Conservation (phyloP, 192 early-diverging fungal species). For the Physocladia obscura region DNA sequence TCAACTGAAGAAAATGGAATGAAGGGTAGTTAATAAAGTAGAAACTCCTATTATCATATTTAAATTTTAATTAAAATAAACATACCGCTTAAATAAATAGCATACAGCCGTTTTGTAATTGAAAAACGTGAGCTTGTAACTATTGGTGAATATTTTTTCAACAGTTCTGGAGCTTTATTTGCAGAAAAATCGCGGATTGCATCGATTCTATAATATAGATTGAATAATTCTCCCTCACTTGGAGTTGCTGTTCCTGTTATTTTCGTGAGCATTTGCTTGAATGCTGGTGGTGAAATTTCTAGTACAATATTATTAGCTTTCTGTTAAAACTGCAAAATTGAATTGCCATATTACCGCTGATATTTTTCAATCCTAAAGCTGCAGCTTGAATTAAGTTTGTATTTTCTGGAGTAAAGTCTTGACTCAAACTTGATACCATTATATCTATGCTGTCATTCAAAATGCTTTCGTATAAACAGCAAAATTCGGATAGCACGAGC, state of each 20-base stretch:
- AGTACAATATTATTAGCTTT: background rate
- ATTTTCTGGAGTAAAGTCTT: constrained; percentile 45
- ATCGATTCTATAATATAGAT: constrained; percentile 51
- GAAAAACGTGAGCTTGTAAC: constrained; percentile 48
- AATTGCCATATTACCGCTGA: constrained; percentile 38
- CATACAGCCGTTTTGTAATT: constrained; percentile 43
- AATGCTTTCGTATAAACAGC: constrained; percentile 45
- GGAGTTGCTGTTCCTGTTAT: constrained; percentile 33
- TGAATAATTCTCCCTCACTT: constrained; percentile 55
- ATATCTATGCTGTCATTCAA: constrained; percentile 38
- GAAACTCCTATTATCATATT: background rate
- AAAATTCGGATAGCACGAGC: constrained; percentile 52
- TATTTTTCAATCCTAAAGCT: constrained; percentile 49
- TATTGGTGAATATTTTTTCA: constrained; percentile 42
- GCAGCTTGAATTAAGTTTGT: constrained; percentile 45
- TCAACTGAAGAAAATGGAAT: constrained; percentile 43
- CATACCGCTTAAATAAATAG: constrained; percentile 43
- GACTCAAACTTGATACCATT: constrained; percentile 39
- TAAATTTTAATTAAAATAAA: background rate
- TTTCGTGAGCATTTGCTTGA: constrained; percentile 51
- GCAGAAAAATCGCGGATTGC: constrained; percentile 44
- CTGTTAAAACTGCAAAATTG: background rate
- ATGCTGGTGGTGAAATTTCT: constrained; percentile 50
- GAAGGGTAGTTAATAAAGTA: background rate
- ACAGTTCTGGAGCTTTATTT: constrained; percentile 47